phyloP scores from a whole-genome alignment of 2,329 filamentous ascomycete species.

The Fonsecaea erecta region DNA sequence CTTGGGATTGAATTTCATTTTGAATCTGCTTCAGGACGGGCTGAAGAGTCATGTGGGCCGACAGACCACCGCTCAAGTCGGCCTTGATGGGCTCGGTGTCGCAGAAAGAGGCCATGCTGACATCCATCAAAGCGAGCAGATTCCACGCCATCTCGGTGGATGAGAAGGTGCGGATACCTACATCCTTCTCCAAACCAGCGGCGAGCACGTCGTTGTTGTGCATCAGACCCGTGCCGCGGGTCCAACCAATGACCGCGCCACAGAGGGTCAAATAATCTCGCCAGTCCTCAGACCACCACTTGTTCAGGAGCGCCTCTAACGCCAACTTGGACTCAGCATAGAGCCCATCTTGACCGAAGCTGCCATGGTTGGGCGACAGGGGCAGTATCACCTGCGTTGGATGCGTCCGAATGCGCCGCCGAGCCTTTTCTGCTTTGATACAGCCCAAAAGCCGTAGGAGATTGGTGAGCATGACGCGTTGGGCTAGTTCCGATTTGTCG shows the following conservation, averaged over 20 bases:
- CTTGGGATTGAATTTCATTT: too few relatives aligned
- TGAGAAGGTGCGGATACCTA: conserved; percentile 49
- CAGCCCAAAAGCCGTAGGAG: conserved; percentile 46
- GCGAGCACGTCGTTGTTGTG: conserved; percentile 49
- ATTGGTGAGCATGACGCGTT: conserved; percentile 49
- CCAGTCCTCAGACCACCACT: conserved; percentile 47
- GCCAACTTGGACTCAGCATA: conserved; percentile 54
- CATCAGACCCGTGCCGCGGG: conserved; percentile 53
- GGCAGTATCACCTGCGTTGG: conserved; percentile 50
- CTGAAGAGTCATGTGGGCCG: too few relatives aligned
- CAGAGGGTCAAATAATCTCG: conserved; percentile 47
- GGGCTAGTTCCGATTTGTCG: conserved; percentile 45
- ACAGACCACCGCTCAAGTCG: conserved; percentile 50
- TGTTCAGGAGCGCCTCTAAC: conserved; percentile 45
- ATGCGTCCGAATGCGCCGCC: conserved; percentile 39
- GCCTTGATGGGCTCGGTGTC: conserved; percentile 46
- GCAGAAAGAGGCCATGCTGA: conserved; percentile 41
- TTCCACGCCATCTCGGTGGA: conserved; percentile 50
- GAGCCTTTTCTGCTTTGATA: conserved; percentile 42
- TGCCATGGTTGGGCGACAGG: conserved; percentile 52
- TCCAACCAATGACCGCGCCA: conserved; percentile 54
- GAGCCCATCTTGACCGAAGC: conserved; percentile 51
- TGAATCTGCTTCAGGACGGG: too few relatives aligned
- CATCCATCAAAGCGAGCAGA: conserved; percentile 47
- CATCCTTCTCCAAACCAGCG: conserved; percentile 45